Conservation (phyloP, 2,329 filamentous ascomycete species). For the Penicillium sp. region DNA sequence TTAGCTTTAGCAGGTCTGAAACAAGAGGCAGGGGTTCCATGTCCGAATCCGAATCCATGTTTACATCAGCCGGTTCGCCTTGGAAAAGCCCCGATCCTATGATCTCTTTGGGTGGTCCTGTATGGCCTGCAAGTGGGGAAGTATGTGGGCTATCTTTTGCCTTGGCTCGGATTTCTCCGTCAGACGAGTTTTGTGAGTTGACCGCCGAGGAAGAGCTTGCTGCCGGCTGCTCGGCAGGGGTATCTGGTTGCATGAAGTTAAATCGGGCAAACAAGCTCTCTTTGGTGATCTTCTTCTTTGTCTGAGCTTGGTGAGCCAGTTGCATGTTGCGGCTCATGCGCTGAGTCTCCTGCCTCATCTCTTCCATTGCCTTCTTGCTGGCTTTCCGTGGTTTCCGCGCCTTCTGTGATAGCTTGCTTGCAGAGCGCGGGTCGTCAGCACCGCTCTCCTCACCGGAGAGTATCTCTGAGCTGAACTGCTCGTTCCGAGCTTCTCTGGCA, state of each 20-base stretch:
- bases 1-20: slow-evolving; percentile 34
- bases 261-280: slow-evolving; percentile 78
- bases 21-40: slow-evolving; percentile 37
- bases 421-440: slow-evolving; percentile 60
- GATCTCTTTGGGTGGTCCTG: slow-evolving; percentile 10
- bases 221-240: slow-evolving; percentile 23
- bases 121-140: slow-evolving; percentile 50
- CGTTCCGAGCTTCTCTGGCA: slow-evolving; percentile 30
- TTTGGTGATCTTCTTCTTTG: slow-evolving; percentile 85
- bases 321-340: slow-evolving; percentile 86
- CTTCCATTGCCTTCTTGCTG: slow-evolving; percentile 89
- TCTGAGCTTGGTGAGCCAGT: slow-evolving; percentile 81
- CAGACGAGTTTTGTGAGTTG: slow-evolving; percentile 52
- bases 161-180: slow-evolving; percentile 36
- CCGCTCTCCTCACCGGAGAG: slow-evolving; percentile 53
- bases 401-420: slow-evolving; percentile 64
- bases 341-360: slow-evolving; percentile 94
- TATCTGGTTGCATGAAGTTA: slow-evolving; percentile 60
- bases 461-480: slow-evolving; percentile 40
- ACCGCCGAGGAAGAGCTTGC: slow-evolving; percentile 39
- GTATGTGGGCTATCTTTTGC: slow-evolving; percentile 66
- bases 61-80: slow-evolving; percentile 1
- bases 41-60: slow-evolving; percentile 29
- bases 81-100: not conserved
- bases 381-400: slow-evolving; percentile 71